These are phyloP conservation scores for Pestalotiopsis sp. DNA, from an alignment of 2,329 filamentous ascomycete species.

Conservation along the genomic window DNA sequence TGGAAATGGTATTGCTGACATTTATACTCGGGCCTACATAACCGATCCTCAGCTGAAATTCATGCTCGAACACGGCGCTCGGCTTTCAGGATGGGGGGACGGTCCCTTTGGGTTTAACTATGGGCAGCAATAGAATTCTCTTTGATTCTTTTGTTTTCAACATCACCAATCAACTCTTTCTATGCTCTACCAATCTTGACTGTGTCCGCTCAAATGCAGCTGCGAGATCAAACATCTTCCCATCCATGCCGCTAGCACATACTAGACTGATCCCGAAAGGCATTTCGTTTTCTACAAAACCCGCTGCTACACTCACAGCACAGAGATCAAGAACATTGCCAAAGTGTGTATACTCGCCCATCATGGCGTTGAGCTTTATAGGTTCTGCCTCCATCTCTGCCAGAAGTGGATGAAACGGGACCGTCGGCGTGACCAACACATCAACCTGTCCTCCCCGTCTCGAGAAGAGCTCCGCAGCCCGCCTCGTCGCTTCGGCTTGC, in stretches of 20 bases:
- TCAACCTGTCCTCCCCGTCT: conserved; percentile 37
- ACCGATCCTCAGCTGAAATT: no score
- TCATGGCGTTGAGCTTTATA: conserved; percentile 47
- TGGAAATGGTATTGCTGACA: no score
- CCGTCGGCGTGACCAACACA: conserved; percentile 51
- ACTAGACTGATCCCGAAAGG: conserved; percentile 41
- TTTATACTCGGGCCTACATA: no score
- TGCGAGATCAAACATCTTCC: conserved; percentile 31
- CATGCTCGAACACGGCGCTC: no score
- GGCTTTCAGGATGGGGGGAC: no score
- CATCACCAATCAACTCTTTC: not conserved
- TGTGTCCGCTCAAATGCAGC: not conserved
- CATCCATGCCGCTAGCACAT: conserved; percentile 34
- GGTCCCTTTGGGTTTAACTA: no score
- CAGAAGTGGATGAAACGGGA: conserved; percentile 48
- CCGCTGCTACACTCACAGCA: conserved; percentile 36
- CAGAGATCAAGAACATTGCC: conserved; percentile 57
- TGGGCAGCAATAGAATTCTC: no score
- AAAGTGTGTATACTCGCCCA: conserved; percentile 54
- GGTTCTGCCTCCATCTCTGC: conserved; percentile 52
- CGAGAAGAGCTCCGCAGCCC: conserved; percentile 20
- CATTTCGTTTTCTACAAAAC: conserved; percentile 24
- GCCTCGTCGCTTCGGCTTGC: conserved; percentile 24
- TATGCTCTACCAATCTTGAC: not conserved
- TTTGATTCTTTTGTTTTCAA: no score